Evolutionary conservation across 371 early-diverging fungal genomes (phyloP), one percentile per base, ranked within the genome.

Genomic region (Encephalitozoon cuniculi): DNA sequence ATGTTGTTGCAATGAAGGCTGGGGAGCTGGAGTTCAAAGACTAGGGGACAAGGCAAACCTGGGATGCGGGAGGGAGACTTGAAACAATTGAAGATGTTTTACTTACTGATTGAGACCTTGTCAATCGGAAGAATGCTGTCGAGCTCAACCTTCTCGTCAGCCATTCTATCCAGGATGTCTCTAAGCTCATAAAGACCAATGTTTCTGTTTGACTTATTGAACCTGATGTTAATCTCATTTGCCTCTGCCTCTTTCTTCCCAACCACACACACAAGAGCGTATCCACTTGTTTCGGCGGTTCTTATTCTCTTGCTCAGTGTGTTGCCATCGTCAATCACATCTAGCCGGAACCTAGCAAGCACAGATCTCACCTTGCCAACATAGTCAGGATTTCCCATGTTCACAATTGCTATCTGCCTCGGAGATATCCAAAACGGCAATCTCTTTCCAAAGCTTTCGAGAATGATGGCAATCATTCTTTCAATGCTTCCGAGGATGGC

Each of bases 391-490:
- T 69, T 39, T 46, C 59, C 65, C 28, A 87, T 70, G 8, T 88
- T 86, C 21, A 95, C 88, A 30, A 98, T 88, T 54, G 89, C 88
- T 44, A 93, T 88, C 84, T 97, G 99, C 63, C 93, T 90, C 40
- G 97, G 97, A 32, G 91, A 91, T 25, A 97, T 86, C 99, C 99
- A 98, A 89, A 96, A 92, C 54, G 97, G 97, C 90, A 96, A 92
- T 69, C 72, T 79, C 41, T 95, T 95, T 37, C 88, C 93, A 85
- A 89, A 93, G 86, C 91, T 90, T 86, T 98, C 97, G 53, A 91
- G 91, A 72, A 98, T 84, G 78, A 98, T 95, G 53, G 94, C 99
- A 83, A 94, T 89, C 89, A 95, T 89, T 76, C 99, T 89, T 85
- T 98, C 99, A 32, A 98, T 85, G n/a, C 92, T 91, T 41, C 99